Evolutionary conservation across 257 asterid genomes (phyloP), one percentile per base, ranked within the genome.

Genomic region (Handroanthus guayacan): DNA sequence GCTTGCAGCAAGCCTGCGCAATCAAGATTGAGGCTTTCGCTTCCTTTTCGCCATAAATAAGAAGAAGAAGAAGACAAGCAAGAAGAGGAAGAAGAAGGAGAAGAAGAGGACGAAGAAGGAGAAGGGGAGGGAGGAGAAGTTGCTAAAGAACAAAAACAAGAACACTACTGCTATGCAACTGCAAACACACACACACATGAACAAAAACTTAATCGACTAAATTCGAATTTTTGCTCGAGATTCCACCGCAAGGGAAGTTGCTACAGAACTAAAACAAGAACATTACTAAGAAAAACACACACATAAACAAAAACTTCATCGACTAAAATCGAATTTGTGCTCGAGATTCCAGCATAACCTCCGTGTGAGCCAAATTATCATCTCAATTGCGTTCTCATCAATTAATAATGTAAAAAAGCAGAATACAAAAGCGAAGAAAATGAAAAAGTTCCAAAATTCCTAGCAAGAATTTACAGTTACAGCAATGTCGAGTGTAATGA

Each of bases 291-390:
- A 5, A 5, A 8, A 41, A 5, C 8, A 41, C 44, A 47, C 10
- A 43, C 45, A 61, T 4, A 6, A 43, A 17, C 12, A n/a, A 4
- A 60, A 9, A 61, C n/a, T 11, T 13, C 13, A 14, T 47, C 51
- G 36, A 34, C 69, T 25, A 2, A 5, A 47, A 9, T 13, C 31
- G 61, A 54, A 65, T 63, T 75, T 45, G 50, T 31, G 14, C 78
- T n/a, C 63, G 51, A 48, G 36, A 74, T 62, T 64, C 54, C 41
- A 55, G 47, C 31, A 51, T 14, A 75, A 66, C 57, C 67, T 20
- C 45, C 9, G 48, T 9, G n/a, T n/a, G 56, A 48, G 14, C 25
- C 25, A 5, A 17, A 67, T 9, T 6, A 65, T 9, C 48, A 34
- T 52, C 58, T 54, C 68, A 66, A 47, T 60, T 31, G 70, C 64